Percentiles rank a stretch among this genome's conserved stretches.
phyloP scores from a whole-genome alignment of 1,284 basidiomycete genomes.

The Coniophora puteana region DNA sequence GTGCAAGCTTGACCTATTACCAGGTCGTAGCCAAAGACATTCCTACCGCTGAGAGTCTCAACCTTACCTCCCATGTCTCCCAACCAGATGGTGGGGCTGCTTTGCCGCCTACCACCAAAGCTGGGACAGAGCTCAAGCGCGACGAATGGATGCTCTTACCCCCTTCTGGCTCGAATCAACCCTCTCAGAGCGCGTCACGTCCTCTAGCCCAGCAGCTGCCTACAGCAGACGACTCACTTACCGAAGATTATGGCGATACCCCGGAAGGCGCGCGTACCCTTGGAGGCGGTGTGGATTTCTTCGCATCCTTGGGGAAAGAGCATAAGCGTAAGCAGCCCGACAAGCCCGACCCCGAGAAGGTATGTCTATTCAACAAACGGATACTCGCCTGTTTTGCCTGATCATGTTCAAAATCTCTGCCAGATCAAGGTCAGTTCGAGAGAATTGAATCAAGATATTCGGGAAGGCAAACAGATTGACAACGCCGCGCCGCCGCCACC shows the following conservation, averaged over 20 bases:
- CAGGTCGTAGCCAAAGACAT: conserved; percentile 69
- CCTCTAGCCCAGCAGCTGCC: conserved; percentile 23
- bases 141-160: conserved; percentile 91
- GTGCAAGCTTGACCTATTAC: conserved; percentile 5
- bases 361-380: conserved; percentile 33
- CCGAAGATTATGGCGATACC: conserved; percentile 70
- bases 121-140: conserved; percentile 56
- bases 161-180: conserved; percentile 21
- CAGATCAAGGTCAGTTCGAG: conserved; percentile 62
- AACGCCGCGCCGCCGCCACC: conserved; percentile 44
- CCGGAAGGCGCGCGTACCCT: conserved; percentile 43
- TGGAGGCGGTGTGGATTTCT: conserved; percentile 74
- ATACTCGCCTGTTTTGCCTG: background rate
- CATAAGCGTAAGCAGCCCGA: conserved; percentile 63
- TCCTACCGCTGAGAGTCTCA: conserved; percentile 75
- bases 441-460: conserved; percentile 82
- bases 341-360: conserved; percentile 71
- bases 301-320: conserved; percentile 79
- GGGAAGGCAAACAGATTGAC: conserved; percentile 50
- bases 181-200: conserved; percentile 22
- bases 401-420: conserved; percentile 3
- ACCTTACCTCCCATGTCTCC: conserved; percentile 57
- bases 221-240: conserved; percentile 48
- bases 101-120: conserved; percentile 39
- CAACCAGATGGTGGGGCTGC: conserved; percentile 38